Evolutionary conservation across 2,329 filamentous ascomycete genomes (phyloP), one percentile per base, ranked within the genome.

Genomic region (Phaeosphaeriaceae sp.): DNA sequence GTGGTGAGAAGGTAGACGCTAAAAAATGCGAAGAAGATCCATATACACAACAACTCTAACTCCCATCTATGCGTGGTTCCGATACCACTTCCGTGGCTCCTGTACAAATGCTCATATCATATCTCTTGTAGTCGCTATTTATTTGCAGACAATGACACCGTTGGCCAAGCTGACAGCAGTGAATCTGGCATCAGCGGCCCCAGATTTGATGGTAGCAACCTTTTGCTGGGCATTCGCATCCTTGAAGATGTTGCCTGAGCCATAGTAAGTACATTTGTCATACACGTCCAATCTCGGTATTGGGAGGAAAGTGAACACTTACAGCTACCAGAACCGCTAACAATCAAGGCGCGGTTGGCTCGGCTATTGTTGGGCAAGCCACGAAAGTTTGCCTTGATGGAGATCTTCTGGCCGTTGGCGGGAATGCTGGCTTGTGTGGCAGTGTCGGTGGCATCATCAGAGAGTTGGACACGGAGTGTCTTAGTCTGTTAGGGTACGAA

Each of bases 141-240:
- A 26, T 4, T 50, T 23, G 42, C 54, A 58, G 20, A 54, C 51
- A 50, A 58, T 52, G 32, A 58, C 50, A 2, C 51, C 54, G 33
- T 54, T 52, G 2, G 35, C 11, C 45, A 58, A 35, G 37, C 45
- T 50, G 11, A 39, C 21, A 3, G 26, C 35, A 5, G 20, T 20
- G 33, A 58, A 54, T 3, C 11, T 33, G 12, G 43, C 51, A 41
- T 47, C 37, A 7, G 26, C 35, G 0, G 33, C 54, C 13, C 46
- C 48, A 17, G 36, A 18, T 28, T 30, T 51, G 11, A 54, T 30
- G 33, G 44, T 48, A 7, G 42, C 54, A 35, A 58, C 51, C n/a
- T 29, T 29, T 20, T 50, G 36, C 37, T 20, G 43, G 15, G 44
- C 52, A 9, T 16, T 33, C 1, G 46, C 38, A 36, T 58, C 52